Conservation (phyloP, 2,329 filamentous ascomycete species). For the Penicillium sp. region DNA sequence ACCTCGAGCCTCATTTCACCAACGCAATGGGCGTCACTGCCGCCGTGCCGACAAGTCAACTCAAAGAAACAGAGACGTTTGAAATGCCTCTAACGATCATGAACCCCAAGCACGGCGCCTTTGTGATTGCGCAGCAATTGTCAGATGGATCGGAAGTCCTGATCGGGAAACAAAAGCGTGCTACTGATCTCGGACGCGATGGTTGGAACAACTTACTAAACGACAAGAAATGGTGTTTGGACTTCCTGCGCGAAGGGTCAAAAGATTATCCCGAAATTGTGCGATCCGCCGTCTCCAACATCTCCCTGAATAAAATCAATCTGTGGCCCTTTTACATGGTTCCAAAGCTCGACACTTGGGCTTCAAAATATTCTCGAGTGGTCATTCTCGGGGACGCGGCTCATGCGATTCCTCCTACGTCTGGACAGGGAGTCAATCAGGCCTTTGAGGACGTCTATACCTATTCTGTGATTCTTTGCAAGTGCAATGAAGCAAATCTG, state of each 20-base stretch:
- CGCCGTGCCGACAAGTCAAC: constrained; percentile 34
- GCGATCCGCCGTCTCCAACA: constrained; percentile 32
- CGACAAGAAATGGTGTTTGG: constrained; percentile 38
- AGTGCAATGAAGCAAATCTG: constrained; percentile 15
- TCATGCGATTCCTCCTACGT: constrained; percentile 56
- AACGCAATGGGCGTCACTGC: constrained; percentile 42
- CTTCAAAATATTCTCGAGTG: constrained; percentile 33
- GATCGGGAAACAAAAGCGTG: constrained; percentile 42
- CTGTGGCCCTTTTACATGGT: constrained; percentile 49
- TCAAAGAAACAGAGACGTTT: constrained; percentile 34
- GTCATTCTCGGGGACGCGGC: constrained; percentile 56
- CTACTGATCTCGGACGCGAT: constrained; percentile 34
- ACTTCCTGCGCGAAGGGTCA: constrained; percentile 31
- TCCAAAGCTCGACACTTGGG: constrained; percentile 44
- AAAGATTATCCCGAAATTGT: constrained; percentile 35
- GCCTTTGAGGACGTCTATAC: constrained; percentile 51
- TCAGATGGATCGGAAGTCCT: constrained; percentile 46
- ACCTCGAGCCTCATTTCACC: constrained; percentile 46
- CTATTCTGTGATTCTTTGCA: constrained; percentile 39
- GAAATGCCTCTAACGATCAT: constrained; percentile 42
- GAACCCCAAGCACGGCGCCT: constrained; percentile 40
- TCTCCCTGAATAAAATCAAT: constrained; percentile 35
- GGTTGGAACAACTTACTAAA: constrained; percentile 40
- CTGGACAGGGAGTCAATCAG: constrained; percentile 54
- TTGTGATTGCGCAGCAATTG: constrained; percentile 48